Evolutionary conservation across 2,329 filamentous ascomycete genomes (phyloP).

Genomic region (Conoideocrella luteorostrata): DNA sequence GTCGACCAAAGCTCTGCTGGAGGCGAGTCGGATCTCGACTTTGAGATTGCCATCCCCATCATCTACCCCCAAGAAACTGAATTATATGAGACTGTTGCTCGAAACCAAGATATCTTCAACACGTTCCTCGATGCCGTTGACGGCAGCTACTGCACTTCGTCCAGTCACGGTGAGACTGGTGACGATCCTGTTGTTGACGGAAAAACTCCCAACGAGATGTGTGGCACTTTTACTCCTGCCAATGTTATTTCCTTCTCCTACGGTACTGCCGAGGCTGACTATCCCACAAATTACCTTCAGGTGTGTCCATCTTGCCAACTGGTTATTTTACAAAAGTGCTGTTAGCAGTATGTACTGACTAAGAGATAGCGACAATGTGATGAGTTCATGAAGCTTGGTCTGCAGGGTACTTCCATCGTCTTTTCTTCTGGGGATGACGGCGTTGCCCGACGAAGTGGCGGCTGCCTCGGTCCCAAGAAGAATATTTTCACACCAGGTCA

Average conservation of each 20-base stretch:
- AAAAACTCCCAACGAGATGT: slow-evolving; percentile 30
- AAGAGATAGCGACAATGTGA: slow-evolving; percentile 28
- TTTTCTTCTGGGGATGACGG: slow-evolving; percentile 28
- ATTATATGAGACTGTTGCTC: slow-evolving; percentile 36
- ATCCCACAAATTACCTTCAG: slow-evolving; percentile 39
- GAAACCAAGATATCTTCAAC: slow-evolving; percentile 33
- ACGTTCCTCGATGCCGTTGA: slow-evolving; percentile 42
- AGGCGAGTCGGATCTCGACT: slow-evolving; percentile 47
- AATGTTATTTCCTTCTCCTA: slow-evolving; percentile 37
- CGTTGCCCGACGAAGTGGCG: slow-evolving; percentile 11
- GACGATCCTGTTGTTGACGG: slow-evolving; percentile 43
- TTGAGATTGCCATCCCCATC: slow-evolving; percentile 45
- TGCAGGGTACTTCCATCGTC: slow-evolving; percentile 35
- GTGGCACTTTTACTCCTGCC: slow-evolving; percentile 22
- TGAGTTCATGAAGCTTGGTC: slow-evolving; percentile 40
- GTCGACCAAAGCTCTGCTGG: slow-evolving; percentile 21
- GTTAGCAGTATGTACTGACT: no score
- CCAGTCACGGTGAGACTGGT: slow-evolving; percentile 32
- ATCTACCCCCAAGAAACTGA: slow-evolving; percentile 45
- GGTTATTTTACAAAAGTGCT: no score
- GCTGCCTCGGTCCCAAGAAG: slow-evolving; percentile 18
- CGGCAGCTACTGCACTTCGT: slow-evolving; percentile 46
- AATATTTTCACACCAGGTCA: slow-evolving; percentile 42
- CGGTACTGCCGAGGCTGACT: slow-evolving; percentile 19
- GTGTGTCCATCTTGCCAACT: no score